These are phyloP conservation scores for Talaromyces borbonicus DNA, from an alignment of 495 filamentous ascomycete species.

Conservation along the genomic window DNA sequence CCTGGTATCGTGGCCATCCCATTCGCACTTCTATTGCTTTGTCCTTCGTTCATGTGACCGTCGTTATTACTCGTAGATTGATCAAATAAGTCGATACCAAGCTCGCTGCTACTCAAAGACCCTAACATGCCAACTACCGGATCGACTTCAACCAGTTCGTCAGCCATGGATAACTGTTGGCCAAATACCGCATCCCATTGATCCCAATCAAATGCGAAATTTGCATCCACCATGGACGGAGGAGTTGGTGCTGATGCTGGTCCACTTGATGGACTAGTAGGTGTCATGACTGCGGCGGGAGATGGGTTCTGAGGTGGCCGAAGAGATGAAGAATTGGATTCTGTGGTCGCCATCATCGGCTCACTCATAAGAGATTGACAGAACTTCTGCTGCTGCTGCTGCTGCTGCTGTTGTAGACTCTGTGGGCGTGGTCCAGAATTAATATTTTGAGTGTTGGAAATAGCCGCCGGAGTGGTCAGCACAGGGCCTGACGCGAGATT, in stretches of 20 bases:
- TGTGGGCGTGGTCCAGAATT: no score
- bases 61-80: not conserved
- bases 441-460: not conserved
- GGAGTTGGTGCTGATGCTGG: constrained; percentile 24
- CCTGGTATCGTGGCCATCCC: constrained; percentile 4
- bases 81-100: constrained; percentile 10
- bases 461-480: not conserved
- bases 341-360: no score
- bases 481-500: constrained; percentile 2
- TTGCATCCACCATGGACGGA: constrained; percentile 36
- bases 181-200: constrained; percentile 44
- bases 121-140: constrained; percentile 31
- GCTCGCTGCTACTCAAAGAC: constrained; percentile 13
- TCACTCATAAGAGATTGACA: no score
- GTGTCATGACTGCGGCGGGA: not conserved
- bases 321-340: no score
- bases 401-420: constrained; percentile 9
- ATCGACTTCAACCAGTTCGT: constrained; percentile 38
- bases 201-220: constrained; percentile 40
- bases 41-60: constrained; percentile 2
- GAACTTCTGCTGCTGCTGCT: not conserved
- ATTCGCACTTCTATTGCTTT: constrained; percentile 3
- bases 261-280: constrained; percentile 3
- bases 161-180: constrained; percentile 36
- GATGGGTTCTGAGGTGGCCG: no score